phyloP scores from a whole-genome alignment of 2,329 filamentous ascomycete genomes.

The Hymenoscyphus albidus region DNA sequence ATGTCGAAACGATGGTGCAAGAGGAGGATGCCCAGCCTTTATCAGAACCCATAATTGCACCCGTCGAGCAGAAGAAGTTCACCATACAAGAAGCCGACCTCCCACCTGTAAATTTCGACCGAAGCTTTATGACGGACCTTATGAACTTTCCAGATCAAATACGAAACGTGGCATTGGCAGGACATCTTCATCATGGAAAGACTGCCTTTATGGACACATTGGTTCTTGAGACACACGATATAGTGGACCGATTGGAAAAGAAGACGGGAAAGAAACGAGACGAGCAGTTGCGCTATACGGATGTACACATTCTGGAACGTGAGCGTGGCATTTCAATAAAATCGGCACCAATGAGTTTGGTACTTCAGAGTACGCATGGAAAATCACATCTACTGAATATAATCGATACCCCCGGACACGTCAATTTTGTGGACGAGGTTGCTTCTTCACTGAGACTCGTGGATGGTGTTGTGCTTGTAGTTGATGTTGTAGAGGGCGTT shows the following conservation, averaged over 20 bases:
- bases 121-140: constrained; percentile 89
- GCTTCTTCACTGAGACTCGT: constrained; percentile 81
- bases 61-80: constrained; percentile 93
- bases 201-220: constrained; percentile 98
- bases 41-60: constrained; percentile 87
- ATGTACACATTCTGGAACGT: constrained; percentile 83
- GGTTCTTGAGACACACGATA: constrained; percentile 90
- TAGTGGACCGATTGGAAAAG: constrained; percentile 73
- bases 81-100: constrained; percentile 88
- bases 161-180: constrained; percentile 85
- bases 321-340: constrained; percentile 91
- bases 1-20: constrained; percentile 93
- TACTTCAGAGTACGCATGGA: constrained; percentile 80
- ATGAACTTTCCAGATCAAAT: constrained; percentile 96
- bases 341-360: constrained; percentile 87
- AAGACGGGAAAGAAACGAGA: constrained; percentile 77
- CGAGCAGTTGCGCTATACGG: constrained; percentile 91
- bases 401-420: constrained; percentile 92
- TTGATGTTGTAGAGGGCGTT: constrained; percentile 98
- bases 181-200: constrained; percentile 95
- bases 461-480: constrained; percentile 87
- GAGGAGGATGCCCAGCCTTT: constrained; percentile 96
- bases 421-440: constrained; percentile 98
- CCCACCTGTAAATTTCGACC: constrained; percentile 80
- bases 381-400: constrained; percentile 96